phyloP scores from a whole-genome alignment of 169 alveolate genomes.

The Cryptosporidium baileyi region DNA sequence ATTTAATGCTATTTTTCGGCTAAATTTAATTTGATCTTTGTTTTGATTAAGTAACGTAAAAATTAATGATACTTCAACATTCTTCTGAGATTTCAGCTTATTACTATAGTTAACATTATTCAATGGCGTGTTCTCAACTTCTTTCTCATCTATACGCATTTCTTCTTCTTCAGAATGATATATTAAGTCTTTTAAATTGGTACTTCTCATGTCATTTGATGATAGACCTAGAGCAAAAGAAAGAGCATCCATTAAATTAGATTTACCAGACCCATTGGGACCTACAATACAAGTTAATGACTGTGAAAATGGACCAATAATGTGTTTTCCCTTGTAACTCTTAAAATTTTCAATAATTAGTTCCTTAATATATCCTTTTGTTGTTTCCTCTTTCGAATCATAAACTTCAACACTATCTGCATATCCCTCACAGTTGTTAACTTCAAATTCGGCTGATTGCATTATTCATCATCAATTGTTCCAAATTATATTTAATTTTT shows the following conservation, averaged over 20 bases:
- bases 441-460: not conserved
- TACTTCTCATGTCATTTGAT: constrained; percentile 83
- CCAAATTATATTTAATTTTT: no score
- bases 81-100: not conserved
- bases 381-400: constrained; percentile 9
- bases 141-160: no score
- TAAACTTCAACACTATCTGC: not conserved
- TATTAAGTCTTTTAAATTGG: constrained; percentile 86
- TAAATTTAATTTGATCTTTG: constrained; percentile 77
- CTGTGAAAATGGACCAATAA: constrained; percentile 85
- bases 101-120: constrained; percentile 30
- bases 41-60: constrained; percentile 69
- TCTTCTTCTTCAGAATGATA: constrained; percentile 79
- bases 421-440: not conserved
- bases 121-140: constrained; percentile 65
- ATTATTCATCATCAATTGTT: not conserved
- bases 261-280: constrained; percentile 89
- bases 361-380: constrained; percentile 70
- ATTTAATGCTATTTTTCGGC: constrained; percentile 79
- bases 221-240: constrained; percentile 86
- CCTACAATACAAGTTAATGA: constrained; percentile 86
- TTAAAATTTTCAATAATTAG: constrained; percentile 83
- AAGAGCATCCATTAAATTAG: constrained; percentile 87
- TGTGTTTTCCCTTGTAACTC: constrained; percentile 89
- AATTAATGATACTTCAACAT: constrained; percentile 28